Conservation (phyloP, 225 moss, liverwort and hornwort species). For the Polytrichum formosum region DNA sequence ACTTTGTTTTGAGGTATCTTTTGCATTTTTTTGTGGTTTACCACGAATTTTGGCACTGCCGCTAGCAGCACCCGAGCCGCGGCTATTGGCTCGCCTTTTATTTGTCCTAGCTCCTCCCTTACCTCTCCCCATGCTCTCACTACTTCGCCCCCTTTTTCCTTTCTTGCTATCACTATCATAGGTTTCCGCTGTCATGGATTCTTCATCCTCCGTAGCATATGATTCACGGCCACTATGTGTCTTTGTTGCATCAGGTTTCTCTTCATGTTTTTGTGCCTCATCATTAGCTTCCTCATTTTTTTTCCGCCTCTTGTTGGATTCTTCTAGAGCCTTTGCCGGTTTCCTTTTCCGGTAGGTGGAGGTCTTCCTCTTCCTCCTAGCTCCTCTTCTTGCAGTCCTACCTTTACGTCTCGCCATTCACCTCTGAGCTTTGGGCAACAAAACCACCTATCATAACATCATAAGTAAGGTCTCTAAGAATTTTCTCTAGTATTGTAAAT, state of each 20-base stretch:
- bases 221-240: not conserved
- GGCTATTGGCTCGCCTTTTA: not conserved
- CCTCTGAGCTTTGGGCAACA: not conserved
- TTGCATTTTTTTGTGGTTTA: conserved; percentile 10
- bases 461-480: not conserved
- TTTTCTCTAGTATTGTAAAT: not conserved
- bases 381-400: not conserved
- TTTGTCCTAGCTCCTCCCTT: conserved; percentile 14
- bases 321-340: not conserved
- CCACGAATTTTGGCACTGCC: rapidly evolving
- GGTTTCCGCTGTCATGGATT: conserved; percentile 17
- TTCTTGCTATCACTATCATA: conserved; percentile 17
- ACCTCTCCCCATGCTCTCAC: conserved; percentile 9
- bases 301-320: not conserved
- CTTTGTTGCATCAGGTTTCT: not conserved
- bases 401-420: conserved; percentile 10
- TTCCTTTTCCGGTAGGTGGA: conserved; percentile 8
- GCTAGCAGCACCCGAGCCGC: not conserved
- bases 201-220: conserved; percentile 2
- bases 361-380: conserved; percentile 13
- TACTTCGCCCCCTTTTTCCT: not conserved
- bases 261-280: conserved; percentile 10
- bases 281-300: conserved; percentile 8
- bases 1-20: not conserved
- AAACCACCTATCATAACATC: not conserved